Base-by-base conservation (phyloP, 2,329 filamentous ascomycete genomes). In the Nectriaceae sp. region DNA sequence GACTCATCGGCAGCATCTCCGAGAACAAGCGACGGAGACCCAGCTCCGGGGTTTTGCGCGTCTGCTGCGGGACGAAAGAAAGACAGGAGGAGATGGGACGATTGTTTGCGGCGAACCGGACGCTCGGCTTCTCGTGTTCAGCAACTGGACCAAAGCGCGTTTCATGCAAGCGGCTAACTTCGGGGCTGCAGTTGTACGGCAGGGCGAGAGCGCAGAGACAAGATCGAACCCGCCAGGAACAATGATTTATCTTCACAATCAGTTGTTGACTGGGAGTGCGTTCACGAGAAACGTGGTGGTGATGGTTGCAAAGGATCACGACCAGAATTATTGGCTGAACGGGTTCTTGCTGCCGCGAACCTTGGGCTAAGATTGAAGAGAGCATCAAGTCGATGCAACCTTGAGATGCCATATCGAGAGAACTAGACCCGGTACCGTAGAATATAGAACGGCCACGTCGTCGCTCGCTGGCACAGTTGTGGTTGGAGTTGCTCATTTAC, bases 51-150 rank as follows among this genome's bases (percentile, higher is more conserved):
- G 57, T 36, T 61, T 40, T 24, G 33, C 46, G 60, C 41, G 57
- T 56, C 55, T 46, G 15, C 55, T 56, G 11, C 24, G 24, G 6
- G 13, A 29, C 13, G 24, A 29, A 13, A 29, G 6, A 6, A 13
- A 29, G 13, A 13, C 24, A 6, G 24, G 24, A 6, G 6, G 24
- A 6, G 47, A 53, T n/a, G 44, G 55, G 2, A 50, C 61, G 2
- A 38, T 67, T 1, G 16, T 68, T 3, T 70, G 64, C 31, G 70
- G 72, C 5, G 63, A 68, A n/a, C 20, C 66, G 0, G 53, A 61
- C 26, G 57, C 60, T 21, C 37, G 65, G 13, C 57, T 74, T 21
- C 46, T 75, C 19, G 54, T 74, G 15, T 69, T 66, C 44, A 58
- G 66, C 3, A 50, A 54, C 11, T 29, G 40, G 22, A 45, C 33